Evolutionary conservation across 75 land plant genomes (phyloP).

Genomic region (Cryptomeria japonica): DNA sequence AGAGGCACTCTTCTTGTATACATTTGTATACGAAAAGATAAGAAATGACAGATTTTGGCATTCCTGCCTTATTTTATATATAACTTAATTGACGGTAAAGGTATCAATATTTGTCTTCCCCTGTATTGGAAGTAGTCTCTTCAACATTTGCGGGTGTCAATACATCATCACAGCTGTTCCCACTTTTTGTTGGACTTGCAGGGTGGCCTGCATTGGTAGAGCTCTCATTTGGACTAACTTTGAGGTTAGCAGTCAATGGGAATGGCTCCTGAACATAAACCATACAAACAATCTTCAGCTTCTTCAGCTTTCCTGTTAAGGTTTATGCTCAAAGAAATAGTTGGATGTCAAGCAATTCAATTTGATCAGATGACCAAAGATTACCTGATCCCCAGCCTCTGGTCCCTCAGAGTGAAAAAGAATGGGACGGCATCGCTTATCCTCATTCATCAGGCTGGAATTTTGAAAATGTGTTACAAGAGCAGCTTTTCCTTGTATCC

Average conservation of each 20-base stretch:
- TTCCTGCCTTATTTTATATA: conserved; percentile 12
- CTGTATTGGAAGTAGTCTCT: background rate
- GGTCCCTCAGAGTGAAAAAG: conserved; percentile 85
- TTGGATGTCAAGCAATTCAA: background rate
- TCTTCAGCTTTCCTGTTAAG: background rate
- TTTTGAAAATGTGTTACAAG: conserved; percentile 93
- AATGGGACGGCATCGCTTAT: conserved; percentile 92
- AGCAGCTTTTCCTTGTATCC: conserved; percentile 92
- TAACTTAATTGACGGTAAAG: background rate
- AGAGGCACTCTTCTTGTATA: conserved; percentile 1
- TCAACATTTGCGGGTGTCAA: background rate
- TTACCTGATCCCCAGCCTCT: conserved; percentile 74
- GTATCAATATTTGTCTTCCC: conserved; percentile 4
- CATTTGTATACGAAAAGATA: background rate
- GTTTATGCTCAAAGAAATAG: background rate
- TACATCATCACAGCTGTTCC: background rate
- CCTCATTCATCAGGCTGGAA: conserved; percentile 96
- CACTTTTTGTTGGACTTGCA: conserved; percentile 24
- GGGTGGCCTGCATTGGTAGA: conserved; percentile 28
- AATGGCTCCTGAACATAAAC: conserved; percentile 40
- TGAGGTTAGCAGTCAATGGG: conserved; percentile 36
- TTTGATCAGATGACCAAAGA: background rate
- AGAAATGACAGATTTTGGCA: conserved; percentile 1
- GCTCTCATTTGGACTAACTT: conserved; percentile 46
- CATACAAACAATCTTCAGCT: background rate